Conservation (phyloP, 1,139 yeast species). For the Geotrichum europaeum region DNA sequence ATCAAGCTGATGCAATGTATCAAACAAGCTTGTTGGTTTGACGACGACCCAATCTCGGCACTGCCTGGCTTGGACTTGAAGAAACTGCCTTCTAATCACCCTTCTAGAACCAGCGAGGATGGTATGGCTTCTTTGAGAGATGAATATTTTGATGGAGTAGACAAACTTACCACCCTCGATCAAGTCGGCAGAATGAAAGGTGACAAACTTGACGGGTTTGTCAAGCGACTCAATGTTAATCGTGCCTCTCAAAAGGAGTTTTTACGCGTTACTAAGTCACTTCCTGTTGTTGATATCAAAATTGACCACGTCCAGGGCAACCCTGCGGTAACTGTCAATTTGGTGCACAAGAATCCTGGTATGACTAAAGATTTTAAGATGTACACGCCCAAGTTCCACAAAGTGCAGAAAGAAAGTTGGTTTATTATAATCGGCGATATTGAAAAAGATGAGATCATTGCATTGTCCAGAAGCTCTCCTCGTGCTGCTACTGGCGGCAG, state of each 20-base stretch:
- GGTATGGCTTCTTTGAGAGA: slow-evolving; percentile 22
- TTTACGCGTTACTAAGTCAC: slow-evolving; percentile 39
- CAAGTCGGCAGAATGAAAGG: slow-evolving; percentile 18
- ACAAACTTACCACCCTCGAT: slow-evolving; percentile 17
- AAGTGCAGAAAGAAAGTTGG: slow-evolving; percentile 93
- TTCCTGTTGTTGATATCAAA: slow-evolving; percentile 43
- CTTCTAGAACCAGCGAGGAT: slow-evolving; percentile 25
- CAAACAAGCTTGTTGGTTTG: slow-evolving; percentile 85
- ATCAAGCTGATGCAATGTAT: slow-evolving; percentile 76
- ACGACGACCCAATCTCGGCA: slow-evolving; percentile 60
- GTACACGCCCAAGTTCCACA: slow-evolving; percentile 78
- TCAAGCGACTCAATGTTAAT: slow-evolving; percentile 38
- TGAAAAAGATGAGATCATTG: slow-evolving; percentile 24
- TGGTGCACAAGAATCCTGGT: slow-evolving; percentile 49
- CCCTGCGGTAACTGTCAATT: slow-evolving; percentile 39
- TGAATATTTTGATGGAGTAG: slow-evolving; percentile 10
- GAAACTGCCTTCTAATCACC: slow-evolving; percentile 29
- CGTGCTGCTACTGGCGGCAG: slow-evolving; percentile 13
- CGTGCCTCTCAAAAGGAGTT: slow-evolving; percentile 32
- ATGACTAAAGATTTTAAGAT: slow-evolving; percentile 56
- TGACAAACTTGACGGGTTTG: slow-evolving; percentile 26
- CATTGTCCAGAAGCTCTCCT: slow-evolving; percentile 26
- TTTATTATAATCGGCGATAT: slow-evolving; percentile 58
- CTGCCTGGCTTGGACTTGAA: slow-evolving; percentile 59
- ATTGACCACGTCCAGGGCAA: slow-evolving; percentile 26